These are phyloP conservation scores for Toxicodendron radicans DNA, from an alignment of 345 rosid species.

Conservation along the genomic window DNA sequence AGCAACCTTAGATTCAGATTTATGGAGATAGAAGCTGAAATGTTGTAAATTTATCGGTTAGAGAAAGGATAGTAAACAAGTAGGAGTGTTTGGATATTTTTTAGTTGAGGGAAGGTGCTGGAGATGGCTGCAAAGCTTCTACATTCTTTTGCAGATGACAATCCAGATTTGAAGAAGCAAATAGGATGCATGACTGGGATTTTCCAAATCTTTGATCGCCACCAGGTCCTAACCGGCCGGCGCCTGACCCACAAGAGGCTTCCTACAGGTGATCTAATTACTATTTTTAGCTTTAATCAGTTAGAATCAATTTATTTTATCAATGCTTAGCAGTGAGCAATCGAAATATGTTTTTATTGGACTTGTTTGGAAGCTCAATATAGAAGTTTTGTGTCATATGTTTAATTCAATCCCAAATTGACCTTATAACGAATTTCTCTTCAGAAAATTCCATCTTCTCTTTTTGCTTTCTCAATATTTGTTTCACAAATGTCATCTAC, in stretches of 20 bases:
- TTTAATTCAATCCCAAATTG: neutral
- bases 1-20: constrained; percentile 21
- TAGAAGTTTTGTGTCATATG: neutral
- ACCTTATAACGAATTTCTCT: neutral
- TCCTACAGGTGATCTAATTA: constrained; percentile 57
- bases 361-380: constrained; percentile 5
- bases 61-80: constrained; percentile 10
- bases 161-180: constrained; percentile 90
- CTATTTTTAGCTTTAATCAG: neutral
- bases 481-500: neutral
- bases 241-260: constrained; percentile 54
- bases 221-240: constrained; percentile 50
- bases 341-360: neutral
- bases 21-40: constrained; percentile 8
- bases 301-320: neutral
- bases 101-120: constrained; percentile 4
- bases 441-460: too few relatives aligned
- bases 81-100: constrained; percentile 1
- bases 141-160: constrained; percentile 90
- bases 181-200: constrained; percentile 96
- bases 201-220: constrained; percentile 87
- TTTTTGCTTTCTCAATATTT: neutral
- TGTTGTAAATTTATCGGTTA: constrained; percentile 1
- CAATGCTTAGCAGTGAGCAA: neutral
- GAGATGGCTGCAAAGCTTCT: constrained; percentile 94